Conservation (phyloP, 257 asterid genomes). For the Forsythia viridissima region DNA sequence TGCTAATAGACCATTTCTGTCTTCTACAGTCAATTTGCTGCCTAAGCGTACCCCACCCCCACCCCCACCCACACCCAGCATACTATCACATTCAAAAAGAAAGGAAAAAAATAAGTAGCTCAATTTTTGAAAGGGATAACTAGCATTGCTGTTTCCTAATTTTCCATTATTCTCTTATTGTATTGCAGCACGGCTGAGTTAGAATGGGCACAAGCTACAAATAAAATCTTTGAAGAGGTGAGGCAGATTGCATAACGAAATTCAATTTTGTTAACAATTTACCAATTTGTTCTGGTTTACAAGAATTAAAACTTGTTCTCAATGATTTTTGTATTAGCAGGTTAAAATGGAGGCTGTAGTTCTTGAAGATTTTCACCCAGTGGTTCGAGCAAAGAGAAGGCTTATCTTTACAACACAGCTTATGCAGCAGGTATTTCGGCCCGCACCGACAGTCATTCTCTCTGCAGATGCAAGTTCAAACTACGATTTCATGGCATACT, state of each 20-base stretch:
- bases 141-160: neutral
- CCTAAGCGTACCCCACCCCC: neutral
- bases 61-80: neutral
- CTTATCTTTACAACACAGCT: constrained; percentile 59
- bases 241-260: constrained; percentile 19
- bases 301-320: constrained; percentile 9
- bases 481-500: constrained; percentile 52
- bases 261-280: neutral
- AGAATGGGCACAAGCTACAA: constrained; percentile 61
- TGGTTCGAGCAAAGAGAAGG: constrained; percentile 60
- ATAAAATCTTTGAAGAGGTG: constrained; percentile 60
- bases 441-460: constrained; percentile 49
- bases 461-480: constrained; percentile 49
- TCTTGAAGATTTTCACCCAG: constrained; percentile 38
- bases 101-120: too few species aligned
- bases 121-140: neutral
- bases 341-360: constrained; percentile 40
- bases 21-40: neutral
- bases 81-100: neutral
- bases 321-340: constrained; percentile 34
- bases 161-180: constrained; percentile 19
- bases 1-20: neutral
- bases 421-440: constrained; percentile 65
- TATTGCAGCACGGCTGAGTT: constrained; percentile 48
- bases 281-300: neutral